These are phyloP conservation scores for Tricholoma terreum DNA, from an alignment of 768 basidiomycete genomes.

Conservation along the genomic window DNA sequence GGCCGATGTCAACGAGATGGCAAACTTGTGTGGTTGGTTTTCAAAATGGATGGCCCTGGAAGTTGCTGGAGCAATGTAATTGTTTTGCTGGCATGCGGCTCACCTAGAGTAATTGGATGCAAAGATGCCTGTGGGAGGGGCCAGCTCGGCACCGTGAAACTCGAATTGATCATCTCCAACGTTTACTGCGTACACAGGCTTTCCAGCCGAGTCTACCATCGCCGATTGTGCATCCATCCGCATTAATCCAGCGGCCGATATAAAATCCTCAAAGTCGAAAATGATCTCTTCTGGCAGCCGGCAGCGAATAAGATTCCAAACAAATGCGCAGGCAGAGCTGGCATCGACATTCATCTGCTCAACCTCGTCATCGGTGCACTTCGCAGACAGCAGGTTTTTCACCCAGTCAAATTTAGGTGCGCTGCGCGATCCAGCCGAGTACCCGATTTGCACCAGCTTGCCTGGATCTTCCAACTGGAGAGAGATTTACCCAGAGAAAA, in stretches of 20 bases:
- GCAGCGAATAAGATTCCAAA: constrained; percentile 9
- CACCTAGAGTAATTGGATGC: constrained; percentile 18
- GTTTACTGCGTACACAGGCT: not conserved
- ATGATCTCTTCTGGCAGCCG: constrained; percentile 11
- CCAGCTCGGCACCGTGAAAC: constrained; percentile 11
- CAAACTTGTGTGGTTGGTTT: constrained; percentile 14
- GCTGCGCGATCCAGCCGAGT: constrained; percentile 12
- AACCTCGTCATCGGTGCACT: not conserved
- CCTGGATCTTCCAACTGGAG: constrained; percentile 16
- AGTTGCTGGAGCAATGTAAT: not conserved
- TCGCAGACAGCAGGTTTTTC: constrained; percentile 4
- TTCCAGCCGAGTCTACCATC: not conserved
- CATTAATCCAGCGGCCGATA: not conserved
- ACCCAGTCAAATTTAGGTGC: constrained; percentile 15
- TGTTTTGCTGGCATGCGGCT: too few species aligned
- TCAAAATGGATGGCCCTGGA: constrained; percentile 14
- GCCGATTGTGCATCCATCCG: not conserved
- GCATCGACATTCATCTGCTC: constrained; percentile 1
- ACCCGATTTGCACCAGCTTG: constrained; percentile 8
- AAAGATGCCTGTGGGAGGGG: constrained; percentile 15
- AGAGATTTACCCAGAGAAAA: not conserved
- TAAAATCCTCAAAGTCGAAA: not conserved
- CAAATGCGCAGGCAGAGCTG: constrained; percentile 10
- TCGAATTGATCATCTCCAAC: constrained; percentile 1
- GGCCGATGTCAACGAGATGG: constrained; percentile 8